Evolutionary conservation across 2,329 filamentous ascomycete genomes (phyloP).

Genomic region (Aspergillus sp.): DNA sequence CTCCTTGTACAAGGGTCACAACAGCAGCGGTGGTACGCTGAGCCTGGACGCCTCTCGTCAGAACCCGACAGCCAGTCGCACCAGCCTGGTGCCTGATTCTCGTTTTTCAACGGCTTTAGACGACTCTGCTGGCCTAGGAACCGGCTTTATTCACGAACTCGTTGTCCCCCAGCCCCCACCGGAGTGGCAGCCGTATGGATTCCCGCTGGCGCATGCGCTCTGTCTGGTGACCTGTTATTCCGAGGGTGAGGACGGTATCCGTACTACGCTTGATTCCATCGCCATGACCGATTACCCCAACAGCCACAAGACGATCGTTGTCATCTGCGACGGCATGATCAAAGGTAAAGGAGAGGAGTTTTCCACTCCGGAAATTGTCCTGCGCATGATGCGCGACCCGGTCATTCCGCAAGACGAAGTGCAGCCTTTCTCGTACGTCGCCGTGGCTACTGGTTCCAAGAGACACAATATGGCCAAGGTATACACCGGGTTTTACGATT

Average conservation of each 20-base stretch:
- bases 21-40: constrained; percentile 57
- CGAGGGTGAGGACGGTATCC: constrained; percentile 86
- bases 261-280: constrained; percentile 92
- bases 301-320: constrained; percentile 94
- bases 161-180: constrained; percentile 95
- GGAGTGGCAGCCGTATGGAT: constrained; percentile 97
- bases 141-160: constrained; percentile 93
- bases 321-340: constrained; percentile 96
- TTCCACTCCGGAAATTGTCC: constrained; percentile 84
- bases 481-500: constrained; percentile 97
- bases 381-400: constrained; percentile 94
- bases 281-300: constrained; percentile 98
- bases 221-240: constrained; percentile 97
- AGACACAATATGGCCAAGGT: constrained; percentile 99
- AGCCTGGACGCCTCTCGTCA: constrained; percentile 43
- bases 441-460: constrained; percentile 91
- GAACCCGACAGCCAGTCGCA: constrained; percentile 41
- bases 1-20: constrained; percentile 65
- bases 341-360: constrained; percentile 86
- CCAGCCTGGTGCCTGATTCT: constrained; percentile 61
- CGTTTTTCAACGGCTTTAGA: constrained; percentile 55
- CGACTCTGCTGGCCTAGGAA: constrained; percentile 69
- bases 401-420: constrained; percentile 78
- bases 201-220: constrained; percentile 87
- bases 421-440: constrained; percentile 89